Evolutionary conservation across 2,329 filamentous ascomycete species (phyloP), one percentile per base, ranked within the genome.

Genomic region (Chalaropsis ovoidea): DNA sequence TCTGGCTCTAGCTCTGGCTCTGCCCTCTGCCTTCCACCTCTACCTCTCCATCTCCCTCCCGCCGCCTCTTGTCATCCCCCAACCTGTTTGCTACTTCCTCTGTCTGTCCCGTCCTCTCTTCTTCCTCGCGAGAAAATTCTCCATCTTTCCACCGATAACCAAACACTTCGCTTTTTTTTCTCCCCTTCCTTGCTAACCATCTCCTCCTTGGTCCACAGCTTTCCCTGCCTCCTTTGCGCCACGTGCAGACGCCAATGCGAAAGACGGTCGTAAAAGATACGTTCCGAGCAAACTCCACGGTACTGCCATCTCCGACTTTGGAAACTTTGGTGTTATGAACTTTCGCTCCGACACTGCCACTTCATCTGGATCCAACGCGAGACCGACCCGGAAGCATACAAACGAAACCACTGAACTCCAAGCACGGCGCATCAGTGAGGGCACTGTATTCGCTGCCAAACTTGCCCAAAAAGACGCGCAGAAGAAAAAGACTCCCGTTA

Each of bases 241-340:
- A 54, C 56, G 62, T 42, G 19, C 63, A 10, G 66, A 65, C 22
- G 56, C 22, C 41, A 61, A 61, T 63, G 47, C 56, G 11, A 67
- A 67, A 39, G 66, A 67, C 43, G 60, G 42, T n/a, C 64, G 64
- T 45, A 64, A 81, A 66, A 84, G 85, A 68, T 81, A 83, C 1
- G 79, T 86, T 1, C 83, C 84, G 3, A 83, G 79, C 72, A 86
- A 85, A 72, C 75, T 86, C 64, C 83, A 85, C 71, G 81, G 82
- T 67, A 82, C 80, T 69, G 80, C 81, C 22, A 78, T 81, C 68
- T 76, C 77, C 31, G 80, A 79, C 70, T 81, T 81, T 67, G 83
- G 83, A 35, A 85, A 84, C 69, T 86, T 86, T 71, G 77, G 78
- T 58, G 81, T 86, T 49, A 84, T 86, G 79, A 82, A 85, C 66